A percentile compares a stretch with the other conserved stretches of the same genome.
Evolutionary conservation across 352 stramenopile genomes (phyloP).

Genomic region (Phytophthora ohioensis): DNA sequence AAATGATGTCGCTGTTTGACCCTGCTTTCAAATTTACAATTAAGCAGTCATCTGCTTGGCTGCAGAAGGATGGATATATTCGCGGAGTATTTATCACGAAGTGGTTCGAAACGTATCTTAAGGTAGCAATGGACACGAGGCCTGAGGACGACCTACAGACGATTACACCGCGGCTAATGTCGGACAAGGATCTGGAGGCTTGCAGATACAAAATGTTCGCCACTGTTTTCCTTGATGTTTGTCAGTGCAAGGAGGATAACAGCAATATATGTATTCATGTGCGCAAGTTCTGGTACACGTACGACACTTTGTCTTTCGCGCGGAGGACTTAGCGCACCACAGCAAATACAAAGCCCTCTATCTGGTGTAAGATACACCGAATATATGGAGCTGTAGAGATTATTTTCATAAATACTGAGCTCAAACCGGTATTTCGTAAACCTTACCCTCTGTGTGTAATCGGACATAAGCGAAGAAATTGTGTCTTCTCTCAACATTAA

Average conservation of each 20-base stretch:
- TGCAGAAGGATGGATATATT: constrained; percentile 8
- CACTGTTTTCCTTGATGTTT: constrained; percentile 2
- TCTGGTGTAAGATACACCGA: not conserved
- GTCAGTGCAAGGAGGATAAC: not conserved
- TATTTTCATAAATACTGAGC: not conserved
- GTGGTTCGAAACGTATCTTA: constrained; percentile 9
- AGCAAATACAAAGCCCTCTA: not conserved
- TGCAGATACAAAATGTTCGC: constrained; percentile 12
- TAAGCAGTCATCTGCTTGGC: not conserved
- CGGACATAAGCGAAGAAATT: not conserved
- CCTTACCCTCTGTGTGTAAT: not conserved
- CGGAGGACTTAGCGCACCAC: not conserved
- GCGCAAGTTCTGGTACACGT: not conserved
- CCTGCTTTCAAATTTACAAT: not conserved
- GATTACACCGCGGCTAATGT: not conserved
- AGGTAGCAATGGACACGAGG: not conserved
- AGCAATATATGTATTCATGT: not conserved
- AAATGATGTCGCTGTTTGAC: not conserved
- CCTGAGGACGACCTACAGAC: not conserved
- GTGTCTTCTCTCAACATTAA: not conserved
- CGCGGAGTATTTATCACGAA: not conserved
- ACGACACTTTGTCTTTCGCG: no score
- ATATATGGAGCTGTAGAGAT: not conserved
- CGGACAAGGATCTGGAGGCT: not conserved
- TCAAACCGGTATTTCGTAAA: not conserved